These are phyloP conservation scores for Penicillium sp. DNA, from an alignment of 2,329 filamentous ascomycete genomes.

Conservation along the genomic window DNA sequence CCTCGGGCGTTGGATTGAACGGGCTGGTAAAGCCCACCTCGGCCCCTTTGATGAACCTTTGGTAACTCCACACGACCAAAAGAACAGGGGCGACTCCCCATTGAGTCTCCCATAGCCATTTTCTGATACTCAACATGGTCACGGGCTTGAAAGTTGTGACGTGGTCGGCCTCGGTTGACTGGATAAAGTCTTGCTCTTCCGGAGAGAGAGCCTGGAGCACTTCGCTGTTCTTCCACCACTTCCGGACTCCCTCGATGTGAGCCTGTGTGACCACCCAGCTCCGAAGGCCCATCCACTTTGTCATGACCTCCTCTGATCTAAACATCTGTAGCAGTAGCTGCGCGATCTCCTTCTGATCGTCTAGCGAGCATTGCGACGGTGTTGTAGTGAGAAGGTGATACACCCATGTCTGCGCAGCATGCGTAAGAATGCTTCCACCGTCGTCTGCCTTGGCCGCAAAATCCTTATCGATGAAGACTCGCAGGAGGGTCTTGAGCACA, in stretches of 20 bases:
- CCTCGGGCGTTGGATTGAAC: background rate
- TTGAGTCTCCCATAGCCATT: conserved; percentile 2
- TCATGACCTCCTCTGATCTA: conserved; percentile 1
- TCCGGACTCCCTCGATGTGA: background rate
- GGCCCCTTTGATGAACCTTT: background rate
- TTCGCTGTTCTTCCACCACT: conserved; percentile 12
- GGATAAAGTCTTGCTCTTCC: conserved; percentile 5
- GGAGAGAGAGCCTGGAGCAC: background rate
- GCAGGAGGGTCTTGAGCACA: conserved; percentile 12
- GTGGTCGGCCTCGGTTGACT: background rate
- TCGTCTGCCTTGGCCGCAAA: conserved; percentile 10
- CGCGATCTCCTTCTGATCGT: conserved; percentile 6
- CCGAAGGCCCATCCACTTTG: background rate
- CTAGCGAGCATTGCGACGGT: background rate
- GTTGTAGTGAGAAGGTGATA: conserved; percentile 1
- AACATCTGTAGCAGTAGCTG: background rate
- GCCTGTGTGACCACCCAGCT: background rate
- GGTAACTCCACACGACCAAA: conserved; percentile 8
- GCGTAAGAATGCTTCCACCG: background rate
- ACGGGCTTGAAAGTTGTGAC: conserved; percentile 3
- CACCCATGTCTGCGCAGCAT: conserved; percentile 7
- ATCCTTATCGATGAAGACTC: background rate
- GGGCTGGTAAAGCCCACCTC: background rate
- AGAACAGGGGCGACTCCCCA: background rate
- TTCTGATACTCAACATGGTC: background rate